Base-by-base conservation (phyloP, 2,329 filamentous ascomycete genomes). In the Cercospora sp. region DNA sequence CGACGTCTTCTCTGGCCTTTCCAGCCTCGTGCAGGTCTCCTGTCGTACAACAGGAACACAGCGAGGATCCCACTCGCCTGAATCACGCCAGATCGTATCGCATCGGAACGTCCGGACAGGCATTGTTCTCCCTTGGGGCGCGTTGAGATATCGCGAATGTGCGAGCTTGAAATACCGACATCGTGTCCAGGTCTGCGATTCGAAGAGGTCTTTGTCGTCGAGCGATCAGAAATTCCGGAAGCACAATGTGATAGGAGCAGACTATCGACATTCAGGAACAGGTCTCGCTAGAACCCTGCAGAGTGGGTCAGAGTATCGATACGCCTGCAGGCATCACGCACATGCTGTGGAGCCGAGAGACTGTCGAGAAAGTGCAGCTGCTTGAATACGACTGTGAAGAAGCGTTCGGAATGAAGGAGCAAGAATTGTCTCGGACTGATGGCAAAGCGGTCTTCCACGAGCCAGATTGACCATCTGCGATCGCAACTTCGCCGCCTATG, bases 21-120 rank as follows among this genome's bases (percentile, higher is more conserved):
- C 48, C 57, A 67, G 66, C 66, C 48, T 65, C 57, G 61, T 60
- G 66, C 66, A 67, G 62, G 55, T 60, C 53, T 39, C 28, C 33
- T 23, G 66, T 67, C 23, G 36, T 58, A 67, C 66, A 58, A 53
- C 66, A 67, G 66, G n/a, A 51, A 33, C 39, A 30, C 55, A 26
- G 45, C 45, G 23, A 33, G 51, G 20, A 39, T 18, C 48, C 18
- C 36, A 39, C 36, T 39, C 36, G 36, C 13, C 36, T n/a, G n/a
- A 48, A 36, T n/a, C 48, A 28, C 33, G 42, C 42, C 28, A 12
- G 16, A 51, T 51, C 26, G 42, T 51, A 48, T 61, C 31, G 31
- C 18, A n/a, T 61, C 39, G 59, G 31, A 36, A 57, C 26, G 26
- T 12, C 26, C 13, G 26, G 53, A n/a, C 53, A 57, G 53, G 26